phyloP scores from a whole-genome alignment of 2,329 filamentous ascomycete genomes.

The Colletotrichum eleusines region DNA sequence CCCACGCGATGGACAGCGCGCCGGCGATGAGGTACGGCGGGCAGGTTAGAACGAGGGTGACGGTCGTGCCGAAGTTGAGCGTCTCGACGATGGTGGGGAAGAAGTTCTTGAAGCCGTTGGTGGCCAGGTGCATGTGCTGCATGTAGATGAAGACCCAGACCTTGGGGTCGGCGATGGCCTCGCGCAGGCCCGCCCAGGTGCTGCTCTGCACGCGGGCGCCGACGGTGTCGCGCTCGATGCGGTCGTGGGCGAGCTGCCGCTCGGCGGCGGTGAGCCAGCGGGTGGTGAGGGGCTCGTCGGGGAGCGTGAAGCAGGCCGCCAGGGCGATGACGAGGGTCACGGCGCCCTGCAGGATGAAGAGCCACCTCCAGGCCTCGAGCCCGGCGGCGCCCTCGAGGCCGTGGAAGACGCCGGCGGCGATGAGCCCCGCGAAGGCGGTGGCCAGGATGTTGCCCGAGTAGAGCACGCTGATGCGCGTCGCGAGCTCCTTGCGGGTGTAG shows the following conservation, averaged over 20 bases:
- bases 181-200: constrained; percentile 56
- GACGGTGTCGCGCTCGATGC: constrained; percentile 51
- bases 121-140: constrained; percentile 62
- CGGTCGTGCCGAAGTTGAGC: constrained; percentile 55
- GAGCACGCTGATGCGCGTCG: constrained; percentile 57
- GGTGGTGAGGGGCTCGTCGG: constrained; percentile 55
- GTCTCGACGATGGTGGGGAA: constrained; percentile 52
- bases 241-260: constrained; percentile 55
- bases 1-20: constrained; percentile 52
- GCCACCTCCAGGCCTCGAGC: constrained; percentile 50
- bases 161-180: constrained; percentile 56
- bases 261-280: constrained; percentile 52
- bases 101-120: constrained; percentile 59
- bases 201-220: constrained; percentile 46
- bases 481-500: constrained; percentile 64
- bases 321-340: constrained; percentile 48
- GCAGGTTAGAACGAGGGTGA: constrained; percentile 59
- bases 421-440: constrained; percentile 57
- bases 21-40: constrained; percentile 58
- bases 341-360: constrained; percentile 50
- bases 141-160: constrained; percentile 61
- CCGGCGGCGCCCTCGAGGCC: constrained; percentile 46
- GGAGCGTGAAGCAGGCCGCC: constrained; percentile 50
- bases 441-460: constrained; percentile 56
- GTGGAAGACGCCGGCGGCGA: constrained; percentile 57